Percentiles rank a stretch among this genome's conserved stretches.
Evolutionary conservation across 768 basidiomycete species (phyloP).

Genomic region (Agaricus bisporus): DNA sequence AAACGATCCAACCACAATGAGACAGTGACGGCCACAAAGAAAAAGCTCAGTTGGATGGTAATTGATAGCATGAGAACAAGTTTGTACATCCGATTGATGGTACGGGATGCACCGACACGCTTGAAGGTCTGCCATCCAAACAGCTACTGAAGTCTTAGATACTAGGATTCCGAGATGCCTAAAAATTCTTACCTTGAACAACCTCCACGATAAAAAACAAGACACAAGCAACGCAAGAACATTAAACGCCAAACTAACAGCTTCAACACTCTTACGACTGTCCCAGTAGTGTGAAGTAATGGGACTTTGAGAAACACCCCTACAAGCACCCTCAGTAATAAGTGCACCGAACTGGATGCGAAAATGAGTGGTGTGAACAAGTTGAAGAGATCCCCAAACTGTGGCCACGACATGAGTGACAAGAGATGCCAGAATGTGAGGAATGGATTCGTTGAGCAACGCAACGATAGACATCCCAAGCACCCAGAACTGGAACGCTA

Average conservation of each 20-base stretch:
- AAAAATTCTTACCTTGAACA: conserved; percentile 51
- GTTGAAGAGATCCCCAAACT: conserved; percentile 66
- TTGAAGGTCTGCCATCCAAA: conserved; percentile 91
- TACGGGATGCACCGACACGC: conserved; percentile 69
- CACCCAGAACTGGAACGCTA: conserved; percentile 77
- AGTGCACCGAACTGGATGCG: conserved; percentile 47
- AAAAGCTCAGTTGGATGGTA: conserved; percentile 67
- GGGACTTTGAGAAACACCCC: conserved; percentile 26
- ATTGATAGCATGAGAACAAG: conserved; percentile 65
- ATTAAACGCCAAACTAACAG: conserved; percentile 59
- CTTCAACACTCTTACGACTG: conserved; percentile 52
- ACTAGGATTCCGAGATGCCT: background rate
- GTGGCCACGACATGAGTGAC: conserved; percentile 71
- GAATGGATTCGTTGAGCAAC: conserved; percentile 70
- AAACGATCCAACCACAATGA: conserved; percentile 77
- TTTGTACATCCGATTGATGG: conserved; percentile 72
- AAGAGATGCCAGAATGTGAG: conserved; percentile 70
- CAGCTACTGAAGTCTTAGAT: conserved; percentile 27
- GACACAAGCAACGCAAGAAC: conserved; percentile 53
- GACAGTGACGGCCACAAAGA: conserved; percentile 68
- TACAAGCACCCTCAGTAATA: conserved; percentile 63
- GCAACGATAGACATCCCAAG: conserved; percentile 74
- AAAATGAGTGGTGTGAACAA: conserved; percentile 54
- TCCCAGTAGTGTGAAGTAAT: conserved; percentile 64
- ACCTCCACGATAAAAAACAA: conserved; percentile 61